These are phyloP conservation scores for Epichloe sibirici DNA, from an alignment of 2,329 filamentous ascomycete species.

Conservation along the genomic window DNA sequence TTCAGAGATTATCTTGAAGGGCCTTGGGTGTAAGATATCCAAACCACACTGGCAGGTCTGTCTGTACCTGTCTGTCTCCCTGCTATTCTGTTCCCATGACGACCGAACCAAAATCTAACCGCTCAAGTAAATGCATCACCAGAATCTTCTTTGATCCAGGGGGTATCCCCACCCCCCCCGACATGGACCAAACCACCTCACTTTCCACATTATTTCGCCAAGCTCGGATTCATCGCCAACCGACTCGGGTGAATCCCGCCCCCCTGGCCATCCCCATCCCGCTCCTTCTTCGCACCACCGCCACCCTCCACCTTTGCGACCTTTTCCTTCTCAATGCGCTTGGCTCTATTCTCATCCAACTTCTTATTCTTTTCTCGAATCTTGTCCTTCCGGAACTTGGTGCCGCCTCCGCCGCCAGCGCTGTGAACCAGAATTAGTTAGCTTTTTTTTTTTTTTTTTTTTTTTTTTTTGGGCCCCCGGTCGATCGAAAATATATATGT, in stretches of 20 bases:
- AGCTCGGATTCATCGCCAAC: constrained; percentile 17
- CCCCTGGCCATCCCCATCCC: constrained; percentile 16
- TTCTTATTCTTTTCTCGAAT: constrained; percentile 79
- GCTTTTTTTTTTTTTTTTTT: too few species aligned
- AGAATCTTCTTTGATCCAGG: not conserved
- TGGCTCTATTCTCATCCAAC: constrained; percentile 53
- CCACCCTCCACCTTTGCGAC: constrained; percentile 20
- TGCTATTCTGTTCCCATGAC: too few species aligned
- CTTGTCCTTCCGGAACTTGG: constrained; percentile 57
- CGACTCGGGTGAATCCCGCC: constrained; percentile 41
- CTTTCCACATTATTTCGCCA: not conserved
- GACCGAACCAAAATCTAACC: too few species aligned
- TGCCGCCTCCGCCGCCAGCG: constrained; percentile 77
- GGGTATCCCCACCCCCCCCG: too few species aligned
- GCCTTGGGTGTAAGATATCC: too few species aligned
- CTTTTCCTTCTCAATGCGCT: constrained; percentile 36
- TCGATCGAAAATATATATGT: too few species aligned
- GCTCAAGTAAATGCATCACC: not conserved
- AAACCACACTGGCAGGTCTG: too few species aligned
- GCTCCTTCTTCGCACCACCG: constrained; percentile 13
- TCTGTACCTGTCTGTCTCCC: too few species aligned
- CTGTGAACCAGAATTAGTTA: constrained; percentile 26
- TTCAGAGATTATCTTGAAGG: too few species aligned
- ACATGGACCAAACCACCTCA: too few species aligned
- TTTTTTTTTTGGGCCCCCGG: not conserved